These are phyloP conservation scores for Dispira parvispora DNA, from an alignment of 192 early-diverging fungal species.

Conservation along the genomic window DNA sequence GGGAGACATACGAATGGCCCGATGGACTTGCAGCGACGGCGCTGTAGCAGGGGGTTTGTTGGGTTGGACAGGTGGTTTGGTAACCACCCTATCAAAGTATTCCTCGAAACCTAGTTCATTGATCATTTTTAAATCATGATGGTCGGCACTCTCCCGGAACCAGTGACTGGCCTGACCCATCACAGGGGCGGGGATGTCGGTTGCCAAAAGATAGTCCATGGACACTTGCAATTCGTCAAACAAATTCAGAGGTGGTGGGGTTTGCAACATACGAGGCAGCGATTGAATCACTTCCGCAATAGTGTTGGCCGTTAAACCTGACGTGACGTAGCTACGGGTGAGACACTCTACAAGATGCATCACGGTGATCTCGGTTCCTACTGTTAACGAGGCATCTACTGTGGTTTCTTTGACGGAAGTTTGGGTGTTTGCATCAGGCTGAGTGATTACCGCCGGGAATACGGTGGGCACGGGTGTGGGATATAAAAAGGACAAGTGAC, in stretches of 20 bases:
- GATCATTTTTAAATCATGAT: background rate
- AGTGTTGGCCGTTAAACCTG: background rate
- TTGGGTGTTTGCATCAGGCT: background rate
- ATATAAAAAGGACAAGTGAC: background rate
- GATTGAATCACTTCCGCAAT: background rate
- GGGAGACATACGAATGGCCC: background rate
- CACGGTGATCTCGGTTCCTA: conserved; percentile 7
- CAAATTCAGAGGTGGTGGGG: conserved; percentile 3
- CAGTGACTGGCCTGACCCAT: conserved; percentile 4
- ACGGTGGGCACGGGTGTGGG: conserved; percentile 7
- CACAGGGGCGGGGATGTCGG: background rate
- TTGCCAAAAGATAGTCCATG: conserved; percentile 1
- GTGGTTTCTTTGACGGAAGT: background rate
- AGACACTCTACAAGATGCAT: background rate
- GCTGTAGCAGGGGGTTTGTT: background rate
- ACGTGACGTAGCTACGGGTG: background rate
- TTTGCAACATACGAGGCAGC: conserved; percentile 4
- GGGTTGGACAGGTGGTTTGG: background rate
- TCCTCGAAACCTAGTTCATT: conserved; percentile 4
- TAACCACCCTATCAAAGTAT: background rate
- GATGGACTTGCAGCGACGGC: background rate
- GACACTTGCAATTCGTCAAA: conserved; percentile 8
- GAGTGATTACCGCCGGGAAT: background rate
- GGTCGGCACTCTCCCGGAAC: conserved; percentile 12
- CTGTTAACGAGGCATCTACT: conserved; percentile 1